Percentiles rank a stretch among this genome's conserved stretches.
phyloP scores from a whole-genome alignment of 1,284 basidiomycete species.

The Apiotrichum veenhuisii region DNA sequence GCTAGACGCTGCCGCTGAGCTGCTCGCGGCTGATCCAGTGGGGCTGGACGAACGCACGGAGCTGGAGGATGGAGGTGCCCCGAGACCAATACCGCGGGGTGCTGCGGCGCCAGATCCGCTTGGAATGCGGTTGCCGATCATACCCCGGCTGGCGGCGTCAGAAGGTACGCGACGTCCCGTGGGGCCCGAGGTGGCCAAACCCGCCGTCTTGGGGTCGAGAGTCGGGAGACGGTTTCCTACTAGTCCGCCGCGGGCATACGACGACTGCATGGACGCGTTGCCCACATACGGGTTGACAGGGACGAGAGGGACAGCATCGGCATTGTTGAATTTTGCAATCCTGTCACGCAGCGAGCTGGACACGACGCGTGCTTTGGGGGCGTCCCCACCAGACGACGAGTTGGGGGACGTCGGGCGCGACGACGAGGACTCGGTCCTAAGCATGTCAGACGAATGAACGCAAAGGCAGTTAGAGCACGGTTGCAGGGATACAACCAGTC shows the following conservation, averaged over 20 bases:
- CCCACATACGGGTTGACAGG: slow-evolving; percentile 36
- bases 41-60: slow-evolving; percentile 29
- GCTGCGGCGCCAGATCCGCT: neutral
- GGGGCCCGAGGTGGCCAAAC: slow-evolving; percentile 13
- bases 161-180: slow-evolving; percentile 29
- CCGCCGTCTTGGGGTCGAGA: slow-evolving; percentile 43
- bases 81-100: slow-evolving; percentile 1
- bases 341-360: slow-evolving; percentile 47
- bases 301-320: slow-evolving; percentile 36
- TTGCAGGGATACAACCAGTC: too few species aligned
- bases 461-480: neutral
- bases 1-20: slow-evolving; percentile 1
- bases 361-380: slow-evolving; percentile 25
- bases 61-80: neutral
- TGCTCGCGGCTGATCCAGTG: slow-evolving; percentile 28
- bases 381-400: slow-evolving; percentile 7
- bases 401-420: slow-evolving; percentile 11
- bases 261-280: slow-evolving; percentile 13
- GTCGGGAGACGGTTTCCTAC: slow-evolving; percentile 44
- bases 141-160: slow-evolving; percentile 27
- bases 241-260: slow-evolving; percentile 33
- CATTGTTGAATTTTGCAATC: slow-evolving; percentile 48
- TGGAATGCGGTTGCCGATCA: slow-evolving; percentile 46
- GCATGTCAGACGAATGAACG: neutral
- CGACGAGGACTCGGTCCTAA: slow-evolving; percentile 16